These are phyloP conservation scores for Hypomyces rosellus DNA, from an alignment of 2,329 filamentous ascomycete genomes.

Conservation along the genomic window DNA sequence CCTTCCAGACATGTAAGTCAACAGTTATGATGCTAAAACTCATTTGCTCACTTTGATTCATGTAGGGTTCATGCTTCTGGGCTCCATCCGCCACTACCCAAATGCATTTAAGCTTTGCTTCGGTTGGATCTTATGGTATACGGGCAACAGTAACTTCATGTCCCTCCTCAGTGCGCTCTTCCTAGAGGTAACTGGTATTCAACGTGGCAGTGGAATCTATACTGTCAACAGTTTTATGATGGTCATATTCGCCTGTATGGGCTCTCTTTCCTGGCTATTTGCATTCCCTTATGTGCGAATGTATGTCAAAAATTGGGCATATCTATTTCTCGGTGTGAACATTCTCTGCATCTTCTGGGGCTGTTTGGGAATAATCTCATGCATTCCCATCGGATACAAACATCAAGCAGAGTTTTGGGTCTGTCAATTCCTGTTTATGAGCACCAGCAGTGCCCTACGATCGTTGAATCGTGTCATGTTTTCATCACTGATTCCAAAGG, in stretches of 20 bases:
- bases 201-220: conserved; percentile 14
- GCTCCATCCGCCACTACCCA: conserved; percentile 14
- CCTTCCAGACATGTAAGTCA: conserved; percentile 14
- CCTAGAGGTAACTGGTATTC: conserved; percentile 14
- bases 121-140: conserved; percentile 17
- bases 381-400: conserved; percentile 14
- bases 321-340: conserved; percentile 14
- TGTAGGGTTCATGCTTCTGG: conserved; percentile 14
- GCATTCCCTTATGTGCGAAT: conserved; percentile 8
- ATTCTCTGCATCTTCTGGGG: conserved; percentile 16
- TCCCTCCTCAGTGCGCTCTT: conserved; percentile 14
- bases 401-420: conserved; percentile 16
- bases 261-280: conserved; percentile 15
- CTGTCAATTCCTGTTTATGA: conserved; percentile 14
- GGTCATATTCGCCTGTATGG: conserved; percentile 15
- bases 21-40: not conserved
- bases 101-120: conserved; percentile 18
- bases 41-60: not conserved
- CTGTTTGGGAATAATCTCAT: conserved; percentile 14
- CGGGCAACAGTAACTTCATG: conserved; percentile 15
- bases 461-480: conserved; percentile 16
- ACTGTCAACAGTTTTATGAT: conserved; percentile 16
- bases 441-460: conserved; percentile 16
- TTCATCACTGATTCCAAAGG: conserved; percentile 15
- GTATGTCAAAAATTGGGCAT: conserved; percentile 15